phyloP scores from a whole-genome alignment of 257 asterid genomes.

The Ilex aquifolium region DNA sequence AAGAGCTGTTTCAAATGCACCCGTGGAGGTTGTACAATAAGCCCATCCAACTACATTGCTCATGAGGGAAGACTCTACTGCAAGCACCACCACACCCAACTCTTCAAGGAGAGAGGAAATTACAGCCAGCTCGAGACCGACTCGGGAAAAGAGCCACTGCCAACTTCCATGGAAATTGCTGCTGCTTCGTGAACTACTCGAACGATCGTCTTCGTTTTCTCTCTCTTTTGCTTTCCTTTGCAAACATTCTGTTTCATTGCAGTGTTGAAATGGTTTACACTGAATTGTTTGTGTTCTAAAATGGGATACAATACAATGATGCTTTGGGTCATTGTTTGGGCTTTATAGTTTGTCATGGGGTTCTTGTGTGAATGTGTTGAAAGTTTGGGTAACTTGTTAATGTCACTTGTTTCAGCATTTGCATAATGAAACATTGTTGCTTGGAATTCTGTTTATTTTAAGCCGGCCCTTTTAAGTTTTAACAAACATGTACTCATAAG shows the following conservation, averaged over 20 bases:
- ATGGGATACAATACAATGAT: too few species aligned
- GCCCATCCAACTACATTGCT: conserved; percentile 70
- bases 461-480: too few species aligned
- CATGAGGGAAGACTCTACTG: conserved; percentile 66
- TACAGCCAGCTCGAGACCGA: conserved; percentile 63
- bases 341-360: too few species aligned
- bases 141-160: conserved; percentile 13
- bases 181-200: conserved; percentile 9
- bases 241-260: neutral
- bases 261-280: too few species aligned
- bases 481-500: too few species aligned
- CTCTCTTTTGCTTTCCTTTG: neutral
- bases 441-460: too few species aligned
- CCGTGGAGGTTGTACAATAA: conserved; percentile 70
- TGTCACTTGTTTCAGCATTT: too few species aligned
- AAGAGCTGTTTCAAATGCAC: conserved; percentile 71
- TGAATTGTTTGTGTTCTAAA: too few species aligned
- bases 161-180: conserved; percentile 4
- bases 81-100: conserved; percentile 78
- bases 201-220: conserved; percentile 8
- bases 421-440: too few species aligned
- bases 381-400: too few species aligned
- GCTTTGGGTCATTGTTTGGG: too few species aligned
- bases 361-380: too few species aligned
- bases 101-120: conserved; percentile 58